These are phyloP conservation scores for Chrysanthemum seticuspe DNA, from an alignment of 129 eudicot genomes.

Conservation along the genomic window DNA sequence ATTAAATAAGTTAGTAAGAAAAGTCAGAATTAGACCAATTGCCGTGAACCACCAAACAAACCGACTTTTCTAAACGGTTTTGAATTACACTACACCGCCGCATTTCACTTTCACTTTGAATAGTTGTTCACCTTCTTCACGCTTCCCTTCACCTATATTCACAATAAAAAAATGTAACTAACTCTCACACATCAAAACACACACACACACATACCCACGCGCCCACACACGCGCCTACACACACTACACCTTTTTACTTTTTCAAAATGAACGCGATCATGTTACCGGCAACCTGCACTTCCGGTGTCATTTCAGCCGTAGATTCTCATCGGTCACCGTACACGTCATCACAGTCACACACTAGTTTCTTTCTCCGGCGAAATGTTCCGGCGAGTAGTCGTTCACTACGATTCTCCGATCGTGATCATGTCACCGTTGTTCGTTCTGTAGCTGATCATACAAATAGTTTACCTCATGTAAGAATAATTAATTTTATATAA, in stretches of 20 bases:
- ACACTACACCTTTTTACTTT: neutral
- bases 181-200: neutral
- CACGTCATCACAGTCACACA: conserved; percentile 21
- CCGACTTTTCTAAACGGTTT: conserved; percentile 16
- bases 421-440: conserved; percentile 31
- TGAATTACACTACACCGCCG: conserved; percentile 17
- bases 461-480: conserved; percentile 26
- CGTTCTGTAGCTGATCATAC: conserved; percentile 26
- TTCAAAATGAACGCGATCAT: conserved; percentile 30
- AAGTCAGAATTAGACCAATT: neutral
- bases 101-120: conserved; percentile 8
- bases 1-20: neutral
- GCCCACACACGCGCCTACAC: neutral
- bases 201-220: neutral
- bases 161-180: conserved; percentile 20
- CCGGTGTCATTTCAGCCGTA: conserved; percentile 25
- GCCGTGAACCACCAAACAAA: neutral
- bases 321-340: conserved; percentile 17
- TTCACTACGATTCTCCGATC: conserved; percentile 24
- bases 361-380: neutral
- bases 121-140: conserved; percentile 21
- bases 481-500: neutral
- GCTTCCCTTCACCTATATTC: conserved; percentile 27
- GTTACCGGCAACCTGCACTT: conserved; percentile 26
- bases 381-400: neutral